phyloP scores from a whole-genome alignment of 1,139 yeast species.

The Sugiyamaella novakii region DNA sequence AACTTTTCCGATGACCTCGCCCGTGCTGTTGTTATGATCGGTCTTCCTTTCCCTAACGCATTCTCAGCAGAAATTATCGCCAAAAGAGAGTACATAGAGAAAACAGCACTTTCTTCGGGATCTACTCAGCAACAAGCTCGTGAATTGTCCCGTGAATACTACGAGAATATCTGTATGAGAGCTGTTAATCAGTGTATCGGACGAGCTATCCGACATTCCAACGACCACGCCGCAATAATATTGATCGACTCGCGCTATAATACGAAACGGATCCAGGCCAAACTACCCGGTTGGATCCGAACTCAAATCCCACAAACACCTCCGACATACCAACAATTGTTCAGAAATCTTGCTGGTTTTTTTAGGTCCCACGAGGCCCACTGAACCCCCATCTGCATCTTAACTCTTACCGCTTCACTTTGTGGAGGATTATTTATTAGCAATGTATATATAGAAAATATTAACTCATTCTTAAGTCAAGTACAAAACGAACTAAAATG shows the following conservation, averaged over 20 bases:
- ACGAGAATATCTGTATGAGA: constrained; percentile 87
- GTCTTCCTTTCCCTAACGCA: constrained; percentile 87
- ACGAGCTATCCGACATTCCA: constrained; percentile 81
- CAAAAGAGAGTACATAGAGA: constrained; percentile 65
- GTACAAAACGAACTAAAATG: no score
- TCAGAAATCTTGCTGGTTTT: neutral
- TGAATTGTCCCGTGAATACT: constrained; percentile 58
- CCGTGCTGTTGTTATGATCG: constrained; percentile 83
- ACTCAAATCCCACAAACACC: constrained; percentile 1
- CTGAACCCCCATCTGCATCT: no score
- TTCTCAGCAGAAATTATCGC: constrained; percentile 82
- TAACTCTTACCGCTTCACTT: no score
- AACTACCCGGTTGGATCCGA: constrained; percentile 79
- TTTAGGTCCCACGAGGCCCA: constrained; percentile 17
- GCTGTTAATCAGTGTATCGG: constrained; percentile 94
- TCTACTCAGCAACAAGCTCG: constrained; percentile 48
- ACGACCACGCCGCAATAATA: constrained; percentile 77
- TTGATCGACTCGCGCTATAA: constrained; percentile 69
- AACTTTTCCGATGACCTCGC: constrained; percentile 87
- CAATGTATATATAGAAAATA: neutral
- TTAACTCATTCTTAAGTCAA: no score
- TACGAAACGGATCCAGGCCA: constrained; percentile 52
- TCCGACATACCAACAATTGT: no score
- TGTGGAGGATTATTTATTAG: neutral
- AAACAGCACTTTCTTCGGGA: constrained; percentile 44